phyloP scores from a whole-genome alignment of 768 basidiomycete species.

The Floccularia luteovirens region DNA sequence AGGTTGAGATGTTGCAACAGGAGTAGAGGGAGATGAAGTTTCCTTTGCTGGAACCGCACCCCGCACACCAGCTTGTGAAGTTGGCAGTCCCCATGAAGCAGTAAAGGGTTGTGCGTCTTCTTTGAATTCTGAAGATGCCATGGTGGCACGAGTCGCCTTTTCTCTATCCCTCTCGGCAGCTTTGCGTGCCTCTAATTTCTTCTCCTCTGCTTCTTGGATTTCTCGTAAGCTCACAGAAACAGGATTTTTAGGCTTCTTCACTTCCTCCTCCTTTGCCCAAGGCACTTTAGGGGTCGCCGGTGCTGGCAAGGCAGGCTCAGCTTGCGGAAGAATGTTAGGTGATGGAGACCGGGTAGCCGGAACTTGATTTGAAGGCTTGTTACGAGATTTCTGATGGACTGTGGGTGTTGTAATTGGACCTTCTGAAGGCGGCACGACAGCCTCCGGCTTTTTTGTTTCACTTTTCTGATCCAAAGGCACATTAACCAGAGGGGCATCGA shows the following conservation, averaged over 20 bases:
- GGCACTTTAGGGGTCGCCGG: constrained; percentile 36
- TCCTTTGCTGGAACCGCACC: constrained; percentile 34
- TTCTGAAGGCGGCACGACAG: no score
- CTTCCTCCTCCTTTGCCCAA: constrained; percentile 67
- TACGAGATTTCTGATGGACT: no score
- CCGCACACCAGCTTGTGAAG: constrained; percentile 70
- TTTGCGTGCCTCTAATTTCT: constrained; percentile 71
- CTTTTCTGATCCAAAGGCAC: no score
- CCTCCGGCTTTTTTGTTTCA: no score
- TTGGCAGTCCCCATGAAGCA: constrained; percentile 80
- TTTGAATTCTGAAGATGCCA: constrained; percentile 23
- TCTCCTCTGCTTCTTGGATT: constrained; percentile 91
- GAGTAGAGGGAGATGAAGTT: constrained; percentile 13
- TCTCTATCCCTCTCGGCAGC: constrained; percentile 68
- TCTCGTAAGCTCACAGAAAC: constrained; percentile 72
- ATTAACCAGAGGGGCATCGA: no score
- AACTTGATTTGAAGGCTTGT: no score
- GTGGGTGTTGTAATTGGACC: no score
- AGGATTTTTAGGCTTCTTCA: constrained; percentile 41
- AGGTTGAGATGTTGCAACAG: constrained; percentile 28
- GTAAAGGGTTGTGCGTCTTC: constrained; percentile 61
- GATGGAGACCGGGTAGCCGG: no score
- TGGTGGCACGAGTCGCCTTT: constrained; percentile 39
- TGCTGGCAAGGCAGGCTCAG: constrained; percentile 7
- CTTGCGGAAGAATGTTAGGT: no score